phyloP scores from a whole-genome alignment of 345 rosid genomes.

The Populus pruinosa region DNA sequence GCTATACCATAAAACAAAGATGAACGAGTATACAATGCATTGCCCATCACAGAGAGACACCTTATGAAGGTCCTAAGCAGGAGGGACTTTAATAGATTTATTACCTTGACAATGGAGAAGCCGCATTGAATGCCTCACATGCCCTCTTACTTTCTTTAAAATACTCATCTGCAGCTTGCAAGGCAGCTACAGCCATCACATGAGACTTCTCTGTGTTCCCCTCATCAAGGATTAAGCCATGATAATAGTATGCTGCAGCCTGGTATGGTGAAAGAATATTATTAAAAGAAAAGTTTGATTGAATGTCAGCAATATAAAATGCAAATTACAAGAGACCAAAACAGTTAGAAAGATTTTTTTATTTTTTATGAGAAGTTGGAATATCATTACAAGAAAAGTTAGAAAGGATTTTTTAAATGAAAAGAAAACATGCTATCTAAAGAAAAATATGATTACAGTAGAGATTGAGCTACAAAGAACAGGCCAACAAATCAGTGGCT shows the following conservation, averaged over 20 bases:
- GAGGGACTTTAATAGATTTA: conserved; percentile 1
- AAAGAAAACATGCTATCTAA: not conserved
- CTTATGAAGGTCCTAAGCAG: not conserved
- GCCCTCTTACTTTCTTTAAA: conserved; percentile 81
- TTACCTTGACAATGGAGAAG: conserved; percentile 84
- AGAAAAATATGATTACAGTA: not conserved
- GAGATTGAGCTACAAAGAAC: not conserved
- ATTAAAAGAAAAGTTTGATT: not conserved
- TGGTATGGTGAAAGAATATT: conserved; percentile 25
- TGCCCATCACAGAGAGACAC: not conserved
- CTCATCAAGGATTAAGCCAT: conserved; percentile 94
- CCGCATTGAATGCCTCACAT: conserved; percentile 65
- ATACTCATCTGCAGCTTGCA: conserved; percentile 93
- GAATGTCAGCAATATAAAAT: not conserved
- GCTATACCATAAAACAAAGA: not conserved
- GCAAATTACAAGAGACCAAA: not conserved
- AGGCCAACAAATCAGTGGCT: not conserved
- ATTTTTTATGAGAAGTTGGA: too few species aligned
- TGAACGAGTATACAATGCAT: not conserved
- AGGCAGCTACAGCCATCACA: conserved; percentile 94
- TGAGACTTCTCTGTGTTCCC: conserved; percentile 96
- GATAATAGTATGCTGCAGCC: conserved; percentile 99
- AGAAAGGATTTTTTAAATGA: not conserved
- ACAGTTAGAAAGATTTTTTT: not conserved
- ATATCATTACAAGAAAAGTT: too few species aligned